Base-by-base conservation (phyloP, 1,284 basidiomycete genomes). In the Afroboletus lepidellus region DNA sequence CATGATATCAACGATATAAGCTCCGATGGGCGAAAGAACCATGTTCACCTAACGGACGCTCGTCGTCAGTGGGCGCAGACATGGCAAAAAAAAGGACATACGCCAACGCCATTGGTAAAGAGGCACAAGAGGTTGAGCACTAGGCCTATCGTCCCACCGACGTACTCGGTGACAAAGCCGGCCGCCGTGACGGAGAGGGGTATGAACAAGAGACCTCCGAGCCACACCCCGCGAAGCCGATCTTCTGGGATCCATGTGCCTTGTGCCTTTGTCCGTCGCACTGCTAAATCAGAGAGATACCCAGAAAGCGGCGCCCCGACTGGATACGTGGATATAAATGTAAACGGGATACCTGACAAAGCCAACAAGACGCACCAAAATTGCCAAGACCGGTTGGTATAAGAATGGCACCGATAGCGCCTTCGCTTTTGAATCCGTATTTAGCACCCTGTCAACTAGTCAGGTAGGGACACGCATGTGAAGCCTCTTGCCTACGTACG, bases 301-400 rank as follows among this genome's bases (percentile, higher is more conserved):
- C 84, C 85, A 0, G 77, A 73, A 30, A 83, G 55, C 1, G 78
- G 75, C 0, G 79, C 75, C 1, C 83, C 84, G 30, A 80, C 78
- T 80, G 49, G 1, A 25, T 11, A 38, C 23, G 27, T 48, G 16
- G 43, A 25, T 49, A n/a, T n/a, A n/a, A n/a, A n/a, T n/a, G n/a
- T n/a, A 38, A 4, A 29, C 23, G 20, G 16, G 18, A 18, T 15
- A 34, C 34, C 8, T 3, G 24, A 24, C 0, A 18, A 46, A 15
- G 37, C 21, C n/a, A 7, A 20, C 24, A 30, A 29, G 37, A n/a
- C 74, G 18, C 51, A 83, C 80, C 61, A 45, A 85, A 73, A 59
- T 86, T 87, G 1, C 86, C 86, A 3, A 80, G 32, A 2, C 87
- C 85, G 5, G 69, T 72, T 0, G 82, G 78, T 15, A 86, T 71